A percentile compares a stretch with the other conserved stretches of the same genome.
phyloP scores from a whole-genome alignment of 371 early-diverging fungal genomes.

The Mortierella sp. region DNA sequence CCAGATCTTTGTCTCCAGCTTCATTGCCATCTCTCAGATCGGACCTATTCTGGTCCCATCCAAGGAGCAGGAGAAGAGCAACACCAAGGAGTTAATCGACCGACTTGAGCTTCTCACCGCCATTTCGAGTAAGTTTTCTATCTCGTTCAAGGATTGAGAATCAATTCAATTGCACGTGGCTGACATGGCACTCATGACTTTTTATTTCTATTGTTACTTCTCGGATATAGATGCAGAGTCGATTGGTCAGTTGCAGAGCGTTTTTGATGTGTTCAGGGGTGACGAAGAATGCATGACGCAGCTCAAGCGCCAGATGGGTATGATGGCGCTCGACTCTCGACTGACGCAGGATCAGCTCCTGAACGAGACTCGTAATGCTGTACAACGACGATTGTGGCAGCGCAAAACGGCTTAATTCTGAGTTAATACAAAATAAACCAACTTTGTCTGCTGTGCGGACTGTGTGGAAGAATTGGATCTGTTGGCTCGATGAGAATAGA shows the following conservation, averaged over 20 bases:
- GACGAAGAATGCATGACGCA: conserved; percentile 57
- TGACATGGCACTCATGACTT: background rate
- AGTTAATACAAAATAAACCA: background rate
- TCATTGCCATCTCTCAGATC: conserved; percentile 71
- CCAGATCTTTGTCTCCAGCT: conserved; percentile 68
- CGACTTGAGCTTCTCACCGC: conserved; percentile 64
- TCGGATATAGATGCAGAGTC: conserved; percentile 60
- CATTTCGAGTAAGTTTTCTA: conserved; percentile 34
- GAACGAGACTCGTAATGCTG: conserved; percentile 40
- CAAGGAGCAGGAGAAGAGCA: conserved; percentile 39
- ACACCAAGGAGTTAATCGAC: conserved; percentile 37
- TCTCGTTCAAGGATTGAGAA: background rate
- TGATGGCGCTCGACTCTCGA: conserved; percentile 63
- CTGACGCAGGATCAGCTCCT: conserved; percentile 56
- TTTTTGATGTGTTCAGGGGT: conserved; percentile 62
- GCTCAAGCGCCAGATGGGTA: conserved; percentile 67
- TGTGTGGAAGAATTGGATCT: background rate
- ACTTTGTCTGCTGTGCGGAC: conserved; percentile 10
- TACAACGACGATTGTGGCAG: conserved; percentile 31
- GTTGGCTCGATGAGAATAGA: background rate
- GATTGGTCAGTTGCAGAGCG: conserved; percentile 46
- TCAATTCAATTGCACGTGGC: background rate
- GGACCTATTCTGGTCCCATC: conserved; percentile 71
- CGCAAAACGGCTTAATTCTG: conserved; percentile 23
- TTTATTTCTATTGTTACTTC: conserved; percentile 1